These are phyloP conservation scores for Mycena olivaceomarginata DNA, from an alignment of 768 basidiomycete genomes.

Conservation along the genomic window DNA sequence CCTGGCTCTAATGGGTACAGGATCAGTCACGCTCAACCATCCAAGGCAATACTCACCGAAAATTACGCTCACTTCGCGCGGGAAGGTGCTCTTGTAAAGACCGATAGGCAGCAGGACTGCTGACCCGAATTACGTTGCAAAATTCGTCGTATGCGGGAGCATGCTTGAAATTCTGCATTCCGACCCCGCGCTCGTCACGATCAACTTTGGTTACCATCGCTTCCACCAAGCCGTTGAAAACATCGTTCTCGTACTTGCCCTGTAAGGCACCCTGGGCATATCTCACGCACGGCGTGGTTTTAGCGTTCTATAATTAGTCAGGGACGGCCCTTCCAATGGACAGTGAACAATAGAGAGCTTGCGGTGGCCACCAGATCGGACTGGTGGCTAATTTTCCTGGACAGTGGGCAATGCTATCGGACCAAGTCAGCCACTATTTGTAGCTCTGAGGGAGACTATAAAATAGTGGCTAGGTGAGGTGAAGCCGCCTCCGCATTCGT, in stretches of 20 bases:
- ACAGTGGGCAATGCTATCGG: no score
- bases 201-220: constrained; percentile 53
- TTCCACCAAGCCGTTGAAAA: constrained; percentile 54
- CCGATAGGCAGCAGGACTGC: constrained; percentile 46
- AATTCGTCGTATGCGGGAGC: constrained; percentile 55
- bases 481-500: no score
- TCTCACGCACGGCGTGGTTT: no score
- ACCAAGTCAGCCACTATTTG: no score
- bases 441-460: no score
- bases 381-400: no score
- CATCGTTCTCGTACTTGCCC: constrained; percentile 51
- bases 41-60: constrained; percentile 32
- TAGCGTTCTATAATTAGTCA: no score
- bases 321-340: no score
- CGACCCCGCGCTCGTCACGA: constrained; percentile 51
- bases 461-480: no score
- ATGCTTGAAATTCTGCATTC: constrained; percentile 59
- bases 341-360: no score
- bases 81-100: constrained; percentile 50
- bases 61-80: constrained; percentile 39
- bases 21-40: neutral
- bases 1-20: constrained; percentile 4
- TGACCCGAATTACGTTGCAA: constrained; percentile 48
- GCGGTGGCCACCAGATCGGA: no score
- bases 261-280: neutral